A percentile compares a stretch with the other conserved stretches of the same genome.
phyloP scores from a whole-genome alignment of 176 grass and related monocot species.

The Musa schizocarpa region DNA sequence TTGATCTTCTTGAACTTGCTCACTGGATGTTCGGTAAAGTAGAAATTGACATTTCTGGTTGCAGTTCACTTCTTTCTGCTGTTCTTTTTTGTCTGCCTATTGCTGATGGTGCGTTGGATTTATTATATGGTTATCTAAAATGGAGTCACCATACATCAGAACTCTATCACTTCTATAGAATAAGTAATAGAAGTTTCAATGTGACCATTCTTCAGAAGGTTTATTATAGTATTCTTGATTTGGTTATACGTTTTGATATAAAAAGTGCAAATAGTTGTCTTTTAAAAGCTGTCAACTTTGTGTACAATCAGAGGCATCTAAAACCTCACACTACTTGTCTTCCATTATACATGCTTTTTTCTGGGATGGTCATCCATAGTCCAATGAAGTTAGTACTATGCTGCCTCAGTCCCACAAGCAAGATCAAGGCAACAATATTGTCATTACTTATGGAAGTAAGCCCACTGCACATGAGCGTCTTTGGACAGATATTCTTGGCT shows the following conservation, averaged over 20 bases:
- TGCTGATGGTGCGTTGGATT: slow-evolving; percentile 55
- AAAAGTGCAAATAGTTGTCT: slow-evolving; percentile 70
- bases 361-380: slow-evolving; percentile 45
- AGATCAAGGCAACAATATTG: slow-evolving; percentile 51
- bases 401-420: slow-evolving; percentile 58
- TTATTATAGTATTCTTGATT: slow-evolving; percentile 56
- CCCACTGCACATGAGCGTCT: slow-evolving; percentile 59
- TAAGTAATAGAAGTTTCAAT: slow-evolving; percentile 38
- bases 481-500: slow-evolving; percentile 57
- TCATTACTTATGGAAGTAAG: slow-evolving; percentile 61
- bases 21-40: slow-evolving; percentile 62
- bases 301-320: slow-evolving; percentile 39
- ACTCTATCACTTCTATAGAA: slow-evolving; percentile 30
- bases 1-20: slow-evolving; percentile 63
- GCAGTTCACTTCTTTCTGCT: slow-evolving; percentile 28
- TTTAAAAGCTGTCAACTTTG: slow-evolving; percentile 41
- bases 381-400: slow-evolving; percentile 54
- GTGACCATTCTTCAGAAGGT: slow-evolving; percentile 40
- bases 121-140: slow-evolving; percentile 35
- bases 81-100: slow-evolving; percentile 55
- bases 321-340: slow-evolving; percentile 32
- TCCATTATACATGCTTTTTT: slow-evolving; percentile 51
- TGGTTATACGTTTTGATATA: slow-evolving; percentile 46
- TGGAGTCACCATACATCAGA: slow-evolving; percentile 27
- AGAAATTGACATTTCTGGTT: slow-evolving; percentile 16